Conservation (phyloP, 768 basidiomycete species). For the Rossbeevera mucosa region DNA sequence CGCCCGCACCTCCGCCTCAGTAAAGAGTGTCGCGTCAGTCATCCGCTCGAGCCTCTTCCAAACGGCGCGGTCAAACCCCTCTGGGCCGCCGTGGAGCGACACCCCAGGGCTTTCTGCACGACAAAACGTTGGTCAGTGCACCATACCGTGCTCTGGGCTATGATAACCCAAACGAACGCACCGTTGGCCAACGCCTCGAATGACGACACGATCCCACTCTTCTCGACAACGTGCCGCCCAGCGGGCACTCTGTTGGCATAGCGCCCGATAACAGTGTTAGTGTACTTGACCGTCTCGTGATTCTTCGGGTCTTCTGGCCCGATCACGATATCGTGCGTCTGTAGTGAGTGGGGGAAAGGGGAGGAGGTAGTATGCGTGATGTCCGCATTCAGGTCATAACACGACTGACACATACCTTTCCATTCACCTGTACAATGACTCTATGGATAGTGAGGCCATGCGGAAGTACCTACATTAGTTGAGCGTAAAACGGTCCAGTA, state of each 20-base stretch:
- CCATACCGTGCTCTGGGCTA: too few relatives aligned
- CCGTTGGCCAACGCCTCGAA: constrained; percentile 42
- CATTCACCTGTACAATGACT: constrained; percentile 60
- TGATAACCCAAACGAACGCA: constrained; percentile 9
- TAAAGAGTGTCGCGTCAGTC: constrained; percentile 49
- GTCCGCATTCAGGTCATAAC: neutral
- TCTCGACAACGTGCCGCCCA: constrained; percentile 48
- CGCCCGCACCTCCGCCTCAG: constrained; percentile 45
- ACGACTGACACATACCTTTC: constrained; percentile 40
- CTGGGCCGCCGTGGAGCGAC: constrained; percentile 68
- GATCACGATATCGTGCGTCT: constrained; percentile 76
- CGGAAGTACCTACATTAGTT: constrained; percentile 49
- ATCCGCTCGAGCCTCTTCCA: constrained; percentile 46
- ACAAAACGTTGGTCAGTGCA: too few relatives aligned
- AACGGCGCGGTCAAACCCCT: constrained; percentile 54
- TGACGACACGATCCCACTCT: constrained; percentile 46
- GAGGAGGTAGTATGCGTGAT: neutral
- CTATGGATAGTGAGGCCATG: constrained; percentile 67
- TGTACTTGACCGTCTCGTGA: constrained; percentile 61
- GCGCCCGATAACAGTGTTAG: constrained; percentile 67
- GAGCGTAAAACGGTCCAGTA: neutral
- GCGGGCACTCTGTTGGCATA: constrained; percentile 71
- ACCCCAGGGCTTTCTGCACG: constrained; percentile 46
- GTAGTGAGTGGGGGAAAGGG: neutral
- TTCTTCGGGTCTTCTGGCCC: constrained; percentile 62